These are phyloP conservation scores for Omphalotus olearius DNA, from an alignment of 1,284 basidiomycete genomes.

Conservation along the genomic window DNA sequence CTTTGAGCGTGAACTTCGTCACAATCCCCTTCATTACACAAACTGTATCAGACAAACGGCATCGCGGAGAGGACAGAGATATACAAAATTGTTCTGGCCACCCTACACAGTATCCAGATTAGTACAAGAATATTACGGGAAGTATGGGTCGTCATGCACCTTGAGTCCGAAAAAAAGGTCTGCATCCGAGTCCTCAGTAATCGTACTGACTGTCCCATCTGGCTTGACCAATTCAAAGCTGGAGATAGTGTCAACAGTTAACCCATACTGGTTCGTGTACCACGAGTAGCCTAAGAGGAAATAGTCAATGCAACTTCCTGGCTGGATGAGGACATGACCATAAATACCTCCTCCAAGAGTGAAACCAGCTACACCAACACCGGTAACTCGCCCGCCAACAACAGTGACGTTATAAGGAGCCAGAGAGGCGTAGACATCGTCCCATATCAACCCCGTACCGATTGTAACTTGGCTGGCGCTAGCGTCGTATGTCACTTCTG, in stretches of 20 bases:
- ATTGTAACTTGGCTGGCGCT: conserved; percentile 35
- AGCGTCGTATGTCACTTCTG: conserved; percentile 37
- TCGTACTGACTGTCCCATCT: conserved; percentile 27
- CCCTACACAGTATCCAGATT: conserved; percentile 19
- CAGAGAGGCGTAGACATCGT: conserved; percentile 49
- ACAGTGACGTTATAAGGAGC: conserved; percentile 43
- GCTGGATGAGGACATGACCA: neutral
- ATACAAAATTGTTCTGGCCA: conserved; percentile 37
- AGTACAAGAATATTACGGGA: neutral
- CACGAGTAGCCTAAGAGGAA: conserved; percentile 33
- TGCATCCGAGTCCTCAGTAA: conserved; percentile 26
- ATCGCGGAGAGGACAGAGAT: conserved; percentile 7
- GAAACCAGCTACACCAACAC: conserved; percentile 55
- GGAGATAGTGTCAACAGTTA: conserved; percentile 36
- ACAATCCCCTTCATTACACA: conserved; percentile 38
- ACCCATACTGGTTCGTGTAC: conserved; percentile 32
- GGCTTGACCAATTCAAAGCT: conserved; percentile 35
- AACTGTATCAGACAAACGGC: neutral
- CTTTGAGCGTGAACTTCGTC: conserved; percentile 42
- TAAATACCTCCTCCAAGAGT: conserved; percentile 49
- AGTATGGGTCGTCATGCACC: conserved; percentile 16
- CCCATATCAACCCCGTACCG: conserved; percentile 54
- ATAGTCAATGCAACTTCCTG: neutral
- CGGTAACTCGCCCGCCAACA: conserved; percentile 46
- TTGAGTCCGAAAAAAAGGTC: conserved; percentile 37